Base-by-base conservation (phyloP, 768 basidiomycete genomes). In the Dictyophora rubrovolvata region DNA sequence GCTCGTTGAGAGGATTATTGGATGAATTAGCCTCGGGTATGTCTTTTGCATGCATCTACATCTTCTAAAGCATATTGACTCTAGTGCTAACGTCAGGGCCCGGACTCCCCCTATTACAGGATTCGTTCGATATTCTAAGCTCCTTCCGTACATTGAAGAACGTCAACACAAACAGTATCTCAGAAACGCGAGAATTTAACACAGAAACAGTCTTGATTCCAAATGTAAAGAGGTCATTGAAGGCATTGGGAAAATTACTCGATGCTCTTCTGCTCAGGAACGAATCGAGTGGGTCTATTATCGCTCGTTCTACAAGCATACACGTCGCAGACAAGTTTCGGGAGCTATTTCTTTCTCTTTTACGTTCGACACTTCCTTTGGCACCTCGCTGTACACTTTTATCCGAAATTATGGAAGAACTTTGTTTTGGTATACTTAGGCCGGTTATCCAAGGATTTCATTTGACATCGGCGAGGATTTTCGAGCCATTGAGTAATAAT, bases 91-190 rank as follows among this genome's bases (percentile, higher is more conserved):
- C n/a, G 11, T 17, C 56, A 59, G 57, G 57, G 10, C 57, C 49
- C 5, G 18, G 36, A 22, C 57, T 59, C 21, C 57, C 57, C 2
- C 16, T 17, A 9, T 48, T 59, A 36, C 33, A 37, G 22, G 57
- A 59, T 42, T 59, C 57, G 37, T 51, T 59, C 22, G 57, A 59
- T 53, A 28, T 59, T 8, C 49, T 59, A 35, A 52, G 49, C 20
- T 59, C 57, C 47, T 59, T 59, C 33, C 57, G 21, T 21, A 59
- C 20, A 17, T 23, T 54, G 16, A 33, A 42, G 17, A 28, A 59
- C 12, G 11, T 17, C 14, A 37, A n/a, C 12, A 33, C 20, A 12
- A 33, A 17, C 16, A 28, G 21, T 16, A 33, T 21, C 7, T 49
- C 10, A 5, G 17, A 28, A 28, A 28, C 7, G 17, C 10, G 16